phyloP scores from a whole-genome alignment of 2,329 filamentous ascomycete species.

The Dactylellina parvicollis region DNA sequence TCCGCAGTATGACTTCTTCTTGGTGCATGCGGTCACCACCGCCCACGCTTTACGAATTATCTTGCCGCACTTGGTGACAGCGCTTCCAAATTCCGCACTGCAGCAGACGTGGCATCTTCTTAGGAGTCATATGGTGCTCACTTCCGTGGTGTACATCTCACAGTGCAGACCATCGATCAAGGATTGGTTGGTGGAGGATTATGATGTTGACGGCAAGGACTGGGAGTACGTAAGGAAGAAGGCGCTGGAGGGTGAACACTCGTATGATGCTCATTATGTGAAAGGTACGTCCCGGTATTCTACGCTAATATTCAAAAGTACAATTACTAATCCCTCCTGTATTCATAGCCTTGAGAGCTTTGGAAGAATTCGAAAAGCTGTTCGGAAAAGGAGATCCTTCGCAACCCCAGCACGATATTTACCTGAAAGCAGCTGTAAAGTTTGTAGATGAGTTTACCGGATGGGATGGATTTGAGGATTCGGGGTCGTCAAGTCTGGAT shows the following conservation, averaged over 20 bases:
- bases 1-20: constrained; percentile 81
- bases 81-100: constrained; percentile 56
- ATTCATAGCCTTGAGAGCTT: constrained; percentile 55
- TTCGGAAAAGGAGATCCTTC: constrained; percentile 49
- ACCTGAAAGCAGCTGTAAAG: constrained; percentile 65
- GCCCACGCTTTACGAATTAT: constrained; percentile 89
- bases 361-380: constrained; percentile 56
- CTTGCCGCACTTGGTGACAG: constrained; percentile 75
- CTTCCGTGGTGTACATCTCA: constrained; percentile 78
- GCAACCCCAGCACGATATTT: constrained; percentile 61
- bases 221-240: constrained; percentile 81
- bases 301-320: background rate
- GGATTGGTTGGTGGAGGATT: constrained; percentile 70
- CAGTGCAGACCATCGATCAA: constrained; percentile 78
- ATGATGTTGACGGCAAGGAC: constrained; percentile 71
- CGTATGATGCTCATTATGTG: constrained; percentile 82
- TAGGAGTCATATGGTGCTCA: constrained; percentile 88
- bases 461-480: constrained; percentile 56
- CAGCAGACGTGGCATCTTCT: constrained; percentile 78
- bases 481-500: constrained; percentile 7
- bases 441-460: constrained; percentile 64
- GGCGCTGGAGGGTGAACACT: constrained; percentile 74
- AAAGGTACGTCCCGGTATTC: constrained; percentile 70
- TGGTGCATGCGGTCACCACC: constrained; percentile 82
- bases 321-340: background rate